Percentiles rank a stretch among this genome's conserved stretches.
These are phyloP conservation scores for Claviceps maximensis DNA, from an alignment of 2,329 filamentous ascomycete species.

Conservation along the genomic window DNA sequence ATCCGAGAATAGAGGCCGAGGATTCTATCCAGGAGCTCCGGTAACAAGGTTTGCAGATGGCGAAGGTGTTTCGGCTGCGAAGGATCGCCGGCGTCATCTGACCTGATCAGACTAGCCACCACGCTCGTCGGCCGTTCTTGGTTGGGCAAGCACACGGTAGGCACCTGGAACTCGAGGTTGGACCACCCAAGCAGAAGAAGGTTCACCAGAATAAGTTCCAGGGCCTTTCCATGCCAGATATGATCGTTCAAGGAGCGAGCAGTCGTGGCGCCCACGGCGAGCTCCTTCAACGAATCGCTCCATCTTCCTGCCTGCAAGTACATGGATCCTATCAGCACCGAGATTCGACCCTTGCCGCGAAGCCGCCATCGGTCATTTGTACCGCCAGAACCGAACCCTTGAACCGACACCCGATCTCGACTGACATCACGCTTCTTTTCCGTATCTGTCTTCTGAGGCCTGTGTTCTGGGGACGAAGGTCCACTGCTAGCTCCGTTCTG, in stretches of 20 bases:
- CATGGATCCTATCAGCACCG: conserved; percentile 69
- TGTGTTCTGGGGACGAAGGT: conserved; percentile 29
- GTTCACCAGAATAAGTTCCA: conserved; percentile 76
- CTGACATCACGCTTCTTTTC: conserved; percentile 35
- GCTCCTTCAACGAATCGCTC: conserved; percentile 73
- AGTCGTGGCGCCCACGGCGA: conserved; percentile 65
- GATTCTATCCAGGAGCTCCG: conserved; percentile 64
- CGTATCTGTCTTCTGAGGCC: conserved; percentile 23
- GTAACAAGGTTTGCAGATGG: conserved; percentile 45
- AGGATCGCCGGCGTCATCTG: conserved; percentile 21
- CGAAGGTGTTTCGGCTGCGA: conserved; percentile 40
- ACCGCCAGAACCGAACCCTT: conserved; percentile 59
- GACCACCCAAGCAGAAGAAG: conserved; percentile 76
- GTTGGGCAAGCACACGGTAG: conserved; percentile 37
- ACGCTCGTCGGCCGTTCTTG: conserved; percentile 32
- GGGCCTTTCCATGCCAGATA: conserved; percentile 91
- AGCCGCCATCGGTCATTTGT: conserved; percentile 65
- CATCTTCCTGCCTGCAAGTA: conserved; percentile 84
- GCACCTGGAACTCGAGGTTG: conserved; percentile 70
- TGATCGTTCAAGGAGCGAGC: conserved; percentile 77
- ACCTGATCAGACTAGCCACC: conserved; percentile 12
- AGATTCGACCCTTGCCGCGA: conserved; percentile 67
- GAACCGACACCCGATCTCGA: conserved; percentile 46
- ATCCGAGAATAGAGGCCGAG: conserved; percentile 59
- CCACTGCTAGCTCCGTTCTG: conserved; percentile 21